A percentile compares a stretch with the other conserved stretches of the same genome.
Conservation (phyloP, 768 basidiomycete species). For the Phlebiopsis gigantea region DNA sequence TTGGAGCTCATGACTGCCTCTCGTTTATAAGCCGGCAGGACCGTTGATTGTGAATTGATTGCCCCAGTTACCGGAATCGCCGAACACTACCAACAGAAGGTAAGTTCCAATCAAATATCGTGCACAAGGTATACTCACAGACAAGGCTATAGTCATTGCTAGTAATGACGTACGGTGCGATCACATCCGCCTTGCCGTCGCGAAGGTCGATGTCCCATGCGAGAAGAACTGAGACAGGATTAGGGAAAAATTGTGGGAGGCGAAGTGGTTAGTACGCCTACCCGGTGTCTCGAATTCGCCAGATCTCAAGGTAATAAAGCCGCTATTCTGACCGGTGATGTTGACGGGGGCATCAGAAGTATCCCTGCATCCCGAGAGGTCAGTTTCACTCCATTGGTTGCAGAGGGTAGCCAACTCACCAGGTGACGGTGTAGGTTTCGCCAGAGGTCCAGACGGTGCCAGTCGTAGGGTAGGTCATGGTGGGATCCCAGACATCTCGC, state of each 20-base stretch:
- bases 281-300: constrained; percentile 4
- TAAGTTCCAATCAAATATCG: constrained; percentile 31
- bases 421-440: constrained; percentile 36
- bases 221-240: neutral
- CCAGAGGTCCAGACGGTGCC: constrained; percentile 38
- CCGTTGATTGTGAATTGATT: constrained; percentile 30
- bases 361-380: constrained; percentile 27
- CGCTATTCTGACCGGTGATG: constrained; percentile 33
- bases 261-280: constrained; percentile 18
- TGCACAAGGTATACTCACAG: constrained; percentile 30
- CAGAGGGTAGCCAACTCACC: constrained; percentile 25
- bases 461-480: constrained; percentile 34
- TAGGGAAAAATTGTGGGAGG: constrained; percentile 19
- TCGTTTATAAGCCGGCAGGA: neutral
- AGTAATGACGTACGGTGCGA: constrained; percentile 1
- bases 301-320: constrained; percentile 1
- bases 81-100: constrained; percentile 39
- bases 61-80: constrained; percentile 43
- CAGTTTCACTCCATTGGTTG: neutral
- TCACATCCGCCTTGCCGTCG: constrained; percentile 2
- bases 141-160: constrained; percentile 7
- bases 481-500: constrained; percentile 41
- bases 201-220: constrained; percentile 4
- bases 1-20: neutral
- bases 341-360: constrained; percentile 32